A percentile compares a stretch with the other conserved stretches of the same genome.
Conservation (phyloP, 305 asterid species). For the Plantago rigida region DNA sequence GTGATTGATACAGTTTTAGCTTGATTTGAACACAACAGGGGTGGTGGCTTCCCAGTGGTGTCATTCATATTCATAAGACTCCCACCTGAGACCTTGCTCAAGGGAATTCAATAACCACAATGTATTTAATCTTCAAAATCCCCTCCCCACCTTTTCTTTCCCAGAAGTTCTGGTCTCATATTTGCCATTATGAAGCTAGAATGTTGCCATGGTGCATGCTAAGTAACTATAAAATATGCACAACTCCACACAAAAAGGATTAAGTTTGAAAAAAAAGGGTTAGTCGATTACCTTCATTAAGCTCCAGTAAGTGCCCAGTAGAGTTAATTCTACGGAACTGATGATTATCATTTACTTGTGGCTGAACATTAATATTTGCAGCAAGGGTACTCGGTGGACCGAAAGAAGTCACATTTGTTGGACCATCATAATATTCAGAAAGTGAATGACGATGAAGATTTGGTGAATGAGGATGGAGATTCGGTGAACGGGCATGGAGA, state of each 20-base stretch:
- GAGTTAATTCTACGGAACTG: constrained; percentile 55
- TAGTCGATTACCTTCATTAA: constrained; percentile 52
- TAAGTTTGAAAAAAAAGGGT: constrained; percentile 5
- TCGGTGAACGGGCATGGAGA: not conserved
- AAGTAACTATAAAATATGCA: constrained; percentile 13
- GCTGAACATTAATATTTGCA: constrained; percentile 45
- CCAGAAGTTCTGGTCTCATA: not conserved
- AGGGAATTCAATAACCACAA: too few species aligned
- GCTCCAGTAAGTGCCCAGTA: constrained; percentile 53
- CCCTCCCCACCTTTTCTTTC: not conserved
- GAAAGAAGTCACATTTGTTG: constrained; percentile 45
- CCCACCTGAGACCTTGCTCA: too few species aligned
- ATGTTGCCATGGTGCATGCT: constrained; percentile 7
- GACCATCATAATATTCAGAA: constrained; percentile 66
- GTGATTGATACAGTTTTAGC: too few species aligned
- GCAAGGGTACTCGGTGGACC: constrained; percentile 62
- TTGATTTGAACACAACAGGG: too few species aligned
- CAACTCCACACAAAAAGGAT: constrained; percentile 3
- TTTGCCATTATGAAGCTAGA: constrained; percentile 2
- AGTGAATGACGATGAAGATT: constrained; percentile 65
- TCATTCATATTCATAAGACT: too few species aligned
- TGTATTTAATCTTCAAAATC: not conserved
- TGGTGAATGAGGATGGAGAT: constrained; percentile 59
- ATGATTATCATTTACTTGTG: constrained; percentile 56
- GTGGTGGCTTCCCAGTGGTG: too few species aligned